Evolutionary conservation across 2,329 filamentous ascomycete genomes (phyloP).

Genomic region (Aspergillus piperis): DNA sequence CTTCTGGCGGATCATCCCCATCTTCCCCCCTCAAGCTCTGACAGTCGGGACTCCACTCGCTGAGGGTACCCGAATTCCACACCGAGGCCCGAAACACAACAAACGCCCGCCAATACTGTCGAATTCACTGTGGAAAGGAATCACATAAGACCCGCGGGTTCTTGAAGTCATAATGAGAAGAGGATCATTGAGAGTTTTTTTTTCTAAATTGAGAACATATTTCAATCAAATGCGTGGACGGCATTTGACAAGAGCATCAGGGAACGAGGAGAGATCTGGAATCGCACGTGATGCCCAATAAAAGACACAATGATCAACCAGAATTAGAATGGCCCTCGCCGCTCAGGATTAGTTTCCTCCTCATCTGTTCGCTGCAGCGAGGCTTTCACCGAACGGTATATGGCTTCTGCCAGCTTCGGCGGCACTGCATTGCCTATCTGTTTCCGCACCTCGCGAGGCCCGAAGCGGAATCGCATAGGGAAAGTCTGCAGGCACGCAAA

Average conservation of each 20-base stretch:
- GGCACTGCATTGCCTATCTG: conserved; percentile 84
- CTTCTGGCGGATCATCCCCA: conserved; percentile 8
- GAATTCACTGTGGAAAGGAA: no score
- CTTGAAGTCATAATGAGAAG: no score
- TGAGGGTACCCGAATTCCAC: background rate
- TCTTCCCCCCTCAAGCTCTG: background rate
- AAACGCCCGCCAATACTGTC: background rate
- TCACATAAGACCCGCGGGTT: no score
- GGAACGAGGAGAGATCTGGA: no score
- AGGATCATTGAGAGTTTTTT: no score
- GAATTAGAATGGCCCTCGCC: background rate
- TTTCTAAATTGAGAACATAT: no score
- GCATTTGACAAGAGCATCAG: no score
- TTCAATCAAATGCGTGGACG: no score
- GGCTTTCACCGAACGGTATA: conserved; percentile 42
- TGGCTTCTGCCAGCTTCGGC: conserved; percentile 48
- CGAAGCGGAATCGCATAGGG: conserved; percentile 61
- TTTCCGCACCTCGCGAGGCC: conserved; percentile 43
- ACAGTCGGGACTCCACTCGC: background rate
- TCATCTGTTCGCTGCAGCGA: conserved; percentile 41
- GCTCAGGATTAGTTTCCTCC: conserved; percentile 17
- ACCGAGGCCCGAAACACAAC: background rate
- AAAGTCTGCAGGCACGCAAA: conserved; percentile 71
- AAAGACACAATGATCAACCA: background rate
- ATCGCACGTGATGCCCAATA: background rate